Evolutionary conservation across 371 early-diverging fungal species (phyloP), one percentile per base, ranked within the genome.

Genomic region (Mortierella sp.): DNA sequence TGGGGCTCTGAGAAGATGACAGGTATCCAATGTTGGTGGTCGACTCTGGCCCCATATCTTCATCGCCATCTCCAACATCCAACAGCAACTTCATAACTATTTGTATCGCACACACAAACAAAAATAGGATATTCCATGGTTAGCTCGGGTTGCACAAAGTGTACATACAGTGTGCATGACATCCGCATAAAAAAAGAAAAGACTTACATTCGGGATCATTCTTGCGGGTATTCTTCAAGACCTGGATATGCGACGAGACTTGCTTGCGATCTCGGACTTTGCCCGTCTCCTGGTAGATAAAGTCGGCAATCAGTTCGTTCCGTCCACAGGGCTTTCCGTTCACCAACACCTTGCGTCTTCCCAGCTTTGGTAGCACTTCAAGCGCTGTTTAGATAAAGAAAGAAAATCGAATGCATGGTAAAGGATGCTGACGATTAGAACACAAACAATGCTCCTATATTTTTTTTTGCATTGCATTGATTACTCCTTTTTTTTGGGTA

Each of bases 231-330:
- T 96, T 94, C 75, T 93, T 94, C 81, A 95, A 88, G 24, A 96
- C 96, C 83, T 96, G 96, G 60, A 96, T 94, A 75, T 96, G 96
- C 8, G 95, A 95, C 1, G 95, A 95, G 3, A 96, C 95, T 83
- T 96, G 96, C 84, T 96, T 96, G 70, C 95, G 90, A 46, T 95
- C 92, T 12, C 96, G 90, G 43, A 90, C 88, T 58, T 92, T 93
- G 65, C 88, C 83, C 1, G 95, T 95, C 70, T 93, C 91, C 75
- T 91, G 92, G 68, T 89, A 93, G 38, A 95, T 95, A 78, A 89
- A 96, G 71, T 95, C 94, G 21, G 96, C 94, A 60, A 96, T 95
- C 41, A 95, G 82, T 78, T 96, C 95, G 87, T 96, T 96, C 21
- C 96, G 91, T 27, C 93, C 93, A 70, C 92, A 92, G 5, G 95